These are phyloP conservation scores for Bolboschoenoplectus hybrid DNA, from an alignment of 202 grass and related monocot genomes.

Conservation along the genomic window DNA sequence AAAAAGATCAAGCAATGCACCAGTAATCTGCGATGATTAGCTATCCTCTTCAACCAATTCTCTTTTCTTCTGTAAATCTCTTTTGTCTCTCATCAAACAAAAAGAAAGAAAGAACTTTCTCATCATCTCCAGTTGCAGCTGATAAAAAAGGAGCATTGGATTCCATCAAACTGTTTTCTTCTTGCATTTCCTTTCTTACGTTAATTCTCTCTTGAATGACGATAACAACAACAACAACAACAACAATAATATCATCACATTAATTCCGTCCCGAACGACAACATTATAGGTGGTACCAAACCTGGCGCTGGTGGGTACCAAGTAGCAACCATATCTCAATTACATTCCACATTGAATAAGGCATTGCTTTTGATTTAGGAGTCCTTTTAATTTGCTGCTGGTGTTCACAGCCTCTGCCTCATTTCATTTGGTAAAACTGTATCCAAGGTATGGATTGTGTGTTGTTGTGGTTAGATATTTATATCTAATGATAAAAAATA, in stretches of 20 bases:
- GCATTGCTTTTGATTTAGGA: background rate
- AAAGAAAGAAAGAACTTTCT: too few relatives aligned
- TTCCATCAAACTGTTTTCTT: background rate
- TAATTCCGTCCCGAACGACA: background rate
- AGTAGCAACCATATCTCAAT: background rate
- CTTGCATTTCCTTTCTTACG: background rate
- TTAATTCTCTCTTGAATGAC: background rate
- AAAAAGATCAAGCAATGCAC: too few relatives aligned
- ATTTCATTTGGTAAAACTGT: background rate
- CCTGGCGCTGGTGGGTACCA: background rate
- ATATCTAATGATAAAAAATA: too few relatives aligned
- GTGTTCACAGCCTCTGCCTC: background rate
- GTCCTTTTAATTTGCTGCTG: background rate
- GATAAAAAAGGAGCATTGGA: background rate
- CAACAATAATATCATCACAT: background rate
- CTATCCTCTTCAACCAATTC: too few relatives aligned
- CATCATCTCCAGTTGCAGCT: too few relatives aligned
- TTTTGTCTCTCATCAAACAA: too few relatives aligned
- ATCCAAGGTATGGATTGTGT: too few relatives aligned
- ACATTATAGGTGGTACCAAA: conserved; percentile 4
- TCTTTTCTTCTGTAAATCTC: too few relatives aligned
- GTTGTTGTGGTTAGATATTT: too few relatives aligned
- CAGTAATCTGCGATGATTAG: too few relatives aligned
- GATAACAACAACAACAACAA: too few relatives aligned
- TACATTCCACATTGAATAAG: background rate